Evolutionary conservation across 345 rosid species (phyloP).

Genomic region (Boechera retrofracta): DNA sequence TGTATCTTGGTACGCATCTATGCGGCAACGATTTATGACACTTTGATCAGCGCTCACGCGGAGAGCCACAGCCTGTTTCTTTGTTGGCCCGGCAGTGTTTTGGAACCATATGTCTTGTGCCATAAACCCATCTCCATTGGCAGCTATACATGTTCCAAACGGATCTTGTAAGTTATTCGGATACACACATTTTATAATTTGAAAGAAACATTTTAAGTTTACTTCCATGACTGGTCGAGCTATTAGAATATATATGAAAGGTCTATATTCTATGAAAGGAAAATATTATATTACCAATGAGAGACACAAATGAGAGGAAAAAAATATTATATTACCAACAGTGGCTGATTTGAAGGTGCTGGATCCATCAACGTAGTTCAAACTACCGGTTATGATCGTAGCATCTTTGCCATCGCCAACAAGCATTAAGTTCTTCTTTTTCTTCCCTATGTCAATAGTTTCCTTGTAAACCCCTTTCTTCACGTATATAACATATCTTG

Average conservation of each 20-base stretch:
- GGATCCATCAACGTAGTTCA: slow-evolving; percentile 60
- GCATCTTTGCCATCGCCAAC: slow-evolving; percentile 74
- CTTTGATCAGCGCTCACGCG: slow-evolving; percentile 81
- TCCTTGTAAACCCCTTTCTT: slow-evolving; percentile 78
- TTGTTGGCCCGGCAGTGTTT: slow-evolving; percentile 75
- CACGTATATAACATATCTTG: slow-evolving; percentile 69
- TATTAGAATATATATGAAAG: not conserved
- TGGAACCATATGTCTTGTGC: slow-evolving; percentile 84
- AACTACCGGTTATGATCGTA: slow-evolving; percentile 68
- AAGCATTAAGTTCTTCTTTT: slow-evolving; percentile 72
- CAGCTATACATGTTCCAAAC: slow-evolving; percentile 53
- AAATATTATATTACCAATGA: slow-evolving; percentile 52
- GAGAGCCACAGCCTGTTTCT: slow-evolving; percentile 89
- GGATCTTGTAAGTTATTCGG: not conserved
- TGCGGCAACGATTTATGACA: slow-evolving; percentile 72
- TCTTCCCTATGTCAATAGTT: slow-evolving; percentile 70
- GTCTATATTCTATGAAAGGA: not conserved
- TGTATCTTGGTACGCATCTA: slow-evolving; percentile 79
- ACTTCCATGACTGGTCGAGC: not conserved
- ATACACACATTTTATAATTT: not conserved
- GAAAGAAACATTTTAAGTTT: not conserved
- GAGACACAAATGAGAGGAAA: not conserved
- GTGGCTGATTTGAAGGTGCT: slow-evolving; percentile 83
- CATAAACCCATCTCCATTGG: slow-evolving; percentile 80
- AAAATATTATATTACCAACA: slow-evolving; percentile 53